A percentile compares a stretch with the other conserved stretches of the same genome.
Conservation (phyloP, 345 rosid genomes). For the Gossypium arboreum region DNA sequence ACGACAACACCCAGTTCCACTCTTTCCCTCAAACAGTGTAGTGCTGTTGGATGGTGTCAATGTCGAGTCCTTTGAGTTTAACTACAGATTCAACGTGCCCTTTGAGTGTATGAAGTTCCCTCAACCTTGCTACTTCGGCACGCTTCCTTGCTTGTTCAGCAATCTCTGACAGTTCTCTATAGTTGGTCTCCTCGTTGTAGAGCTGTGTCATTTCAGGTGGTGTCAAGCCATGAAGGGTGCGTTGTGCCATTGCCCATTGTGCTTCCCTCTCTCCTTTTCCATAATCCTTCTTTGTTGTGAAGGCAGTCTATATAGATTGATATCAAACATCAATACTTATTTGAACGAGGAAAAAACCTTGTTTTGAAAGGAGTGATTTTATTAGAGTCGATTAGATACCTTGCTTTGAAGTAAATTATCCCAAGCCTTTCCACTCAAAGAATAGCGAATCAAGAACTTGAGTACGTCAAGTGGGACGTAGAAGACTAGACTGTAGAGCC, state of each 20-base stretch:
- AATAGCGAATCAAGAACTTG: not conserved
- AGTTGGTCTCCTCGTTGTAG: not conserved
- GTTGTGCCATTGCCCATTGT: slow-evolving; percentile 1
- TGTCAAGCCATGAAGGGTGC: slow-evolving; percentile 5
- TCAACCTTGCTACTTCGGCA: not conserved
- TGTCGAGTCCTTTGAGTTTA: slow-evolving; percentile 3
- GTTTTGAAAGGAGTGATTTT: not conserved
- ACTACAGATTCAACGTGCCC: slow-evolving; percentile 7
- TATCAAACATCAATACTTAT: no score
- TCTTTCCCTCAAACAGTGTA: not conserved
- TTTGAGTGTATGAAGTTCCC: slow-evolving; percentile 11
- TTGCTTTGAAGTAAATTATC: not conserved
- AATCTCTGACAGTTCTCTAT: not conserved
- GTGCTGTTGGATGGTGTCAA: slow-evolving; percentile 6
- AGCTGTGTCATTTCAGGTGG: not conserved
- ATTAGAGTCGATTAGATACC: not conserved
- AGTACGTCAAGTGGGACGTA: slow-evolving; percentile 3
- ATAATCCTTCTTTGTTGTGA: slow-evolving; percentile 8
- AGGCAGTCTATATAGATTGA: not conserved
- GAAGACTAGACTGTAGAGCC: not conserved
- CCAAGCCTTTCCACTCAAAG: not conserved
- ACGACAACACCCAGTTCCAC: not conserved
- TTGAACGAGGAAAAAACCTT: no score
- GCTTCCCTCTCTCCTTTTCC: slow-evolving; percentile 6
- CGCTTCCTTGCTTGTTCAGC: slow-evolving; percentile 4